Conservation (phyloP, 2,329 filamentous ascomycete species). For the Fusarium sp. region DNA sequence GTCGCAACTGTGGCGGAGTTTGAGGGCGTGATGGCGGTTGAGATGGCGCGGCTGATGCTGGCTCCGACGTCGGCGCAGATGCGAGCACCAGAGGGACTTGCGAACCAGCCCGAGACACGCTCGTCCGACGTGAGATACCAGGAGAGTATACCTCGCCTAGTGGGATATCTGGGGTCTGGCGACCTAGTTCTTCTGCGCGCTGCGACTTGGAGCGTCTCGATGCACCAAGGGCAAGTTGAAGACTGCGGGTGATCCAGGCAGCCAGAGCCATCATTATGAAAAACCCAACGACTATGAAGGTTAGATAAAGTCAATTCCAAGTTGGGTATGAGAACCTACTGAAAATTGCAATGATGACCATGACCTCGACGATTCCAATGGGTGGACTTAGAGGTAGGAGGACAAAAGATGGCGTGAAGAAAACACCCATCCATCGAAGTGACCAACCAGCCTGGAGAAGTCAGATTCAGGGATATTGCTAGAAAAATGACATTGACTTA, state of each 20-base stretch:
- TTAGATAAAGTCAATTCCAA: not conserved
- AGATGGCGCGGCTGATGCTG: conserved; percentile 39
- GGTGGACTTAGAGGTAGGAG: conserved; percentile 68
- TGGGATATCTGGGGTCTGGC: conserved; percentile 60
- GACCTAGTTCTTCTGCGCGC: conserved; percentile 62
- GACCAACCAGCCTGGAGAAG: conserved; percentile 66
- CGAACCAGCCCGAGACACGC: conserved; percentile 46
- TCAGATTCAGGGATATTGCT: not conserved
- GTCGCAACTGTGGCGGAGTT: conserved; percentile 47
- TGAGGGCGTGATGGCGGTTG: conserved; percentile 48
- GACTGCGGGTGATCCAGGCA: conserved; percentile 66
- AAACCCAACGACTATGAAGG: conserved; percentile 65
- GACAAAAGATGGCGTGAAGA: conserved; percentile 72
- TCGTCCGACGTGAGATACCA: conserved; percentile 43
- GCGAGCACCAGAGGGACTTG: conserved; percentile 39
- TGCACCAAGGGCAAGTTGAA: conserved; percentile 65
- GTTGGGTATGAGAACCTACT: conserved; percentile 54
- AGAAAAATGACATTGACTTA: conserved; percentile 49
- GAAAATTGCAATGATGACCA: conserved; percentile 71
- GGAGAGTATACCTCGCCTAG: conserved; percentile 52
- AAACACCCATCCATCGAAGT: conserved; percentile 69
- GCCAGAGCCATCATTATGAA: conserved; percentile 64
- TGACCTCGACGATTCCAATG: conserved; percentile 67
- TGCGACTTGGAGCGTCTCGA: conserved; percentile 66
- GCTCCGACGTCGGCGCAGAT: conserved; percentile 31